A percentile compares a stretch with the other conserved stretches of the same genome.
phyloP scores from a whole-genome alignment of 768 basidiomycete genomes.

The Artomyces pyxidatus region DNA sequence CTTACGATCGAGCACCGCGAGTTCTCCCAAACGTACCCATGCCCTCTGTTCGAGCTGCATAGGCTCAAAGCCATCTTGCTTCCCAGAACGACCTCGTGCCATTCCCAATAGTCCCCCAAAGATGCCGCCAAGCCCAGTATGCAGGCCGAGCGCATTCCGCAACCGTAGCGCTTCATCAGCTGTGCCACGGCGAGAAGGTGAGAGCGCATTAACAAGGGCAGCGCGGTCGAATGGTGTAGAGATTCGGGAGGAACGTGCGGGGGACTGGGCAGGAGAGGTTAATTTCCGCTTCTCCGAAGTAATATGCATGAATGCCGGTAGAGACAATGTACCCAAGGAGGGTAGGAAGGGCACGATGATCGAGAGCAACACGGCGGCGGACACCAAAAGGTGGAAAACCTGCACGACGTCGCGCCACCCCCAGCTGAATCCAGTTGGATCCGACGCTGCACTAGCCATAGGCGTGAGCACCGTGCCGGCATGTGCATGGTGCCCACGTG shows the following conservation, averaged over 20 bases:
- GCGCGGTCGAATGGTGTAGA: slow-evolving; percentile 15
- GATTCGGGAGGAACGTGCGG: neutral
- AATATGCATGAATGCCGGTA: neutral
- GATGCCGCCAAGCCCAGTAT: slow-evolving; percentile 29
- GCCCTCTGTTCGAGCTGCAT: slow-evolving; percentile 38
- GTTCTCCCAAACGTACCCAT: slow-evolving; percentile 44
- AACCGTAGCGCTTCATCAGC: slow-evolving; percentile 31
- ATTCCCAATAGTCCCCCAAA: slow-evolving; percentile 21
- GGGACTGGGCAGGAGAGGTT: neutral
- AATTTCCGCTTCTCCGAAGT: neutral
- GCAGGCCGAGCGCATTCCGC: slow-evolving; percentile 31
- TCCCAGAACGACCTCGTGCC: slow-evolving; percentile 21
- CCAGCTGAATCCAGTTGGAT: slow-evolving; percentile 23
- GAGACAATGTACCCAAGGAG: neutral
- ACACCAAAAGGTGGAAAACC: slow-evolving; percentile 57
- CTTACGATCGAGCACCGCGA: slow-evolving; percentile 33
- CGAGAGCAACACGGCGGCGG: slow-evolving; percentile 50
- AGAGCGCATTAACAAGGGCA: slow-evolving; percentile 27
- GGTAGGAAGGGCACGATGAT: slow-evolving; percentile 45
- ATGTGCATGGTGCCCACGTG: slow-evolving; percentile 37
- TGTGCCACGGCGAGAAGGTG: slow-evolving; percentile 25
- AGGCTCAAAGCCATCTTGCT: slow-evolving; percentile 26
- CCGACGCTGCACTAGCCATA: slow-evolving; percentile 19
- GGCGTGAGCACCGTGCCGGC: slow-evolving; percentile 50
- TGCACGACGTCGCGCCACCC: slow-evolving; percentile 50